These are phyloP conservation scores for Ogataea populi-albae DNA, from an alignment of 805 yeast genomes.

Conservation along the genomic window DNA sequence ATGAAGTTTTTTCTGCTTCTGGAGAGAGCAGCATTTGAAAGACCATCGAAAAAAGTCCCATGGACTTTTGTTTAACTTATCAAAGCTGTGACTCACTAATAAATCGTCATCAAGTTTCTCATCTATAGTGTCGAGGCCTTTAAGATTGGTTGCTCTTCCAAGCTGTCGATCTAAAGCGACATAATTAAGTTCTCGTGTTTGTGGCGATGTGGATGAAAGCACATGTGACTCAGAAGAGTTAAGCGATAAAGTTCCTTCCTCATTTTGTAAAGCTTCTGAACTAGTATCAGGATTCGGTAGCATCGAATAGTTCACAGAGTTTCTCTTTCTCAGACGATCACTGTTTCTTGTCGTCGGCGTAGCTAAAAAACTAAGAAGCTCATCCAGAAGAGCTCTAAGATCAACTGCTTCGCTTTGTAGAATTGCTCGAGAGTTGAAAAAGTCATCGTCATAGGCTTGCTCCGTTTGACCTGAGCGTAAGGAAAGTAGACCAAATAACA, in stretches of 20 bases:
- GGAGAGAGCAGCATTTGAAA: constrained; percentile 25
- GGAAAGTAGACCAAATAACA: neutral
- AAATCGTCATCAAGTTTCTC: constrained; percentile 17
- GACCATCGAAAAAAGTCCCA: constrained; percentile 33
- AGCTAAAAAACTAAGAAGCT: constrained; percentile 9
- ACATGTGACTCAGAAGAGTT: no score
- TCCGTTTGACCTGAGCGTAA: no score
- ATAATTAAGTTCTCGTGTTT: constrained; percentile 5
- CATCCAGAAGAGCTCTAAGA: constrained; percentile 19
- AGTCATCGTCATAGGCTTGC: constrained; percentile 18
- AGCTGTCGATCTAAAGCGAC: constrained; percentile 4
- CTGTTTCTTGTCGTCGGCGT: constrained; percentile 1
- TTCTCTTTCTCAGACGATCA: constrained; percentile 14
- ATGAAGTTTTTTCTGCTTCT: constrained; percentile 7
- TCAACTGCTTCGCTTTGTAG: constrained; percentile 4
- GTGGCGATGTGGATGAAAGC: no score
- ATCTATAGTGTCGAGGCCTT: constrained; percentile 12
- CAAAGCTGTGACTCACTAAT: constrained; percentile 25
- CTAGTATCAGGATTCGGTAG: neutral
- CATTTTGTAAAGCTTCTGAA: neutral
- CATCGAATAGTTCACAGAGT: constrained; percentile 2
- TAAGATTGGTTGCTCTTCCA: neutral
- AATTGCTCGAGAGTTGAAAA: constrained; percentile 26
- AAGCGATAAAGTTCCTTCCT: neutral
- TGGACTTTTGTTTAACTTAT: constrained; percentile 19